Base-by-base conservation (phyloP, 2,329 filamentous ascomycete species). In the Biscogniauxia sp. region DNA sequence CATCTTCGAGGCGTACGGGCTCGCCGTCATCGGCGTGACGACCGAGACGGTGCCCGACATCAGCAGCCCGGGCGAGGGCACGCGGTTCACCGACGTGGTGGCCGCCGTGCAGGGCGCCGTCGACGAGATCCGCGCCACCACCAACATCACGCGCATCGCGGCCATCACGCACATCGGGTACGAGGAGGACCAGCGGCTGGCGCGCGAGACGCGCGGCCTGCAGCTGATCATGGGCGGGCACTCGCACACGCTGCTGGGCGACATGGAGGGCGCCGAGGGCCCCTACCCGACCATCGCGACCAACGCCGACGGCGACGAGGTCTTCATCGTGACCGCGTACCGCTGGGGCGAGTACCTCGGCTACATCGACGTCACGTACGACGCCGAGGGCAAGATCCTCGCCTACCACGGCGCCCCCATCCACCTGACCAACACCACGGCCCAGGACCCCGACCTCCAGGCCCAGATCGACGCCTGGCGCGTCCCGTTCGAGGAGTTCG, bases 271-370 rank as follows among this genome's bases (percentile, higher is more conserved):
- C 23, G 82, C 86, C 15, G 77, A 80, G 66, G 87, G 86, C 37
- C 77, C 82, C 8, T 89, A 89, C 69, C 87, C 87, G 1, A 89
- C 87, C 15, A 84, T 89, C 55, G 80, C 81, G 56, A 74, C 82
- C 26, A 88, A 89, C 71, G 73, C 79, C 63, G 82, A 85, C 55
- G 86, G 85, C 52, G 83, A 89, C 37, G 87, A 89, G 67, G 87
- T 89, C 55, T 89, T 89, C 69, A 81, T 89, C 67, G 87, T 90
- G 19, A 88, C 86, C 7, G 83, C 86, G 2, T 89, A 86, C 70
- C 82, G 86, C 63, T 89, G 87, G 87, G 87, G 87, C 56, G 85
- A 89, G 74, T 89, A 89, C 59, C 74, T 89, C 2, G 87, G 87
- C 60, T 87, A 87, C 71, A 89, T 89, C 65, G 86, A 88, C 64